Percentiles rank a stretch among this genome's conserved stretches.
phyloP scores from a whole-genome alignment of 306 rosid species.

The Astragalus glycyphyllos region DNA sequence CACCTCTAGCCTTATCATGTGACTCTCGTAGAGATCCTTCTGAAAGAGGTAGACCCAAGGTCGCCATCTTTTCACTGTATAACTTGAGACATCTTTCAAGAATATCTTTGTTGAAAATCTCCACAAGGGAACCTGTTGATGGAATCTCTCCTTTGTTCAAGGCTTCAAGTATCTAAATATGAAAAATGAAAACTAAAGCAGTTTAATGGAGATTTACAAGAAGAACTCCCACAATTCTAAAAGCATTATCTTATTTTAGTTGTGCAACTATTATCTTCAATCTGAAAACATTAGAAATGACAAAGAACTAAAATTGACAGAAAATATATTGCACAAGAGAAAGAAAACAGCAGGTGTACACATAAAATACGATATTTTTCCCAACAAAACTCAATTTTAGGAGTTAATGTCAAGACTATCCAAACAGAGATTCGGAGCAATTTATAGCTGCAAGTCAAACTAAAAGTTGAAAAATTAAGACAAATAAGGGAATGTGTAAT shows the following conservation, averaged over 20 bases:
- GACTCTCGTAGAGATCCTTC: constrained; percentile 59
- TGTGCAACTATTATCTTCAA: constrained; percentile 9
- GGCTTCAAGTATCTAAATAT: constrained; percentile 79
- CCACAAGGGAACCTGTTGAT: constrained; percentile 89
- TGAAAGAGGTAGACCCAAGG: constrained; percentile 58
- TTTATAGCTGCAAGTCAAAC: neutral
- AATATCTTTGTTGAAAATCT: constrained; percentile 83
- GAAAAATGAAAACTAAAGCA: constrained; percentile 28
- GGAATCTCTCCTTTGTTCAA: constrained; percentile 98
- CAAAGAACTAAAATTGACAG: neutral
- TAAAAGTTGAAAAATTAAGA: neutral
- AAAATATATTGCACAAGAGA: constrained; percentile 10
- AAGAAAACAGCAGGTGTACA: neutral
- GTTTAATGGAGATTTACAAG: constrained; percentile 21
- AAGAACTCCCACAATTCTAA: neutral
- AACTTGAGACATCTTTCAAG: constrained; percentile 82
- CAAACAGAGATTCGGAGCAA: neutral
- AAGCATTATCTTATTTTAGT: constrained; percentile 1
- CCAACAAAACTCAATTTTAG: neutral
- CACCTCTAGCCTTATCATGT: constrained; percentile 59
- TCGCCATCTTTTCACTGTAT: constrained; percentile 60
- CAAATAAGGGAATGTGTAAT: neutral
- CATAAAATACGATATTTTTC: neutral
- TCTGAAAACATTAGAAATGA: constrained; percentile 17
- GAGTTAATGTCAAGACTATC: neutral